These are phyloP conservation scores for Calonectria honghensis DNA, from an alignment of 2,329 filamentous ascomycete genomes.

Conservation along the genomic window DNA sequence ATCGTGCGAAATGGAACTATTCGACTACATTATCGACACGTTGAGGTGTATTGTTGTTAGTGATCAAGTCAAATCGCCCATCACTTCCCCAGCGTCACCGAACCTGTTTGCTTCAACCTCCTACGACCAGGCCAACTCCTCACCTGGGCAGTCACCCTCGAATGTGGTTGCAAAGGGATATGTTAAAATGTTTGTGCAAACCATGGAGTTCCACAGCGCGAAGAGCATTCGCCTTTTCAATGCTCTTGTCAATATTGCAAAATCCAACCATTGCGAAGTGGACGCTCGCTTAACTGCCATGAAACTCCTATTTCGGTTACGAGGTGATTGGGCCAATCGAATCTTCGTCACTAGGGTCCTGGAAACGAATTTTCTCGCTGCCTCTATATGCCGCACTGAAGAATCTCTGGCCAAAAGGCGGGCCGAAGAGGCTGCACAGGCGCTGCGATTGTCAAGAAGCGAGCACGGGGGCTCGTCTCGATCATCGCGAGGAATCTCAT, in stretches of 20 bases:
- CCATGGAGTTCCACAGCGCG: slow-evolving; percentile 78
- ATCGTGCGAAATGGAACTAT: slow-evolving; percentile 75
- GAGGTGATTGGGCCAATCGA: slow-evolving; percentile 87
- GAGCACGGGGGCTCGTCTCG: slow-evolving; percentile 64
- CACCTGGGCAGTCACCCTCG: slow-evolving; percentile 71
- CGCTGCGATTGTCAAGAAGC: slow-evolving; percentile 65
- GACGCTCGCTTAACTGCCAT: slow-evolving; percentile 84
- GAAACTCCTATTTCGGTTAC: slow-evolving; percentile 87
- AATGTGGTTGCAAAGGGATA: slow-evolving; percentile 84
- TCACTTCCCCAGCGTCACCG: slow-evolving; percentile 55
- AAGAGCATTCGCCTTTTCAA: slow-evolving; percentile 80
- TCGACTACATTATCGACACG: slow-evolving; percentile 74
- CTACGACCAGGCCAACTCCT: slow-evolving; percentile 46
- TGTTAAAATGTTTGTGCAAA: slow-evolving; percentile 84
- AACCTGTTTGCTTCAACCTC: slow-evolving; percentile 49
- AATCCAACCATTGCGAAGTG: slow-evolving; percentile 75
- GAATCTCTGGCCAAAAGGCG: slow-evolving; percentile 70
- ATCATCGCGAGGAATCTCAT: slow-evolving; percentile 71
- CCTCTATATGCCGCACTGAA: slow-evolving; percentile 80
- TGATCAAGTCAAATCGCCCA: slow-evolving; percentile 68
- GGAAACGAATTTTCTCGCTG: slow-evolving; percentile 84
- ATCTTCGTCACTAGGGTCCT: slow-evolving; percentile 82
- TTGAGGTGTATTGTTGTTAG: slow-evolving; percentile 70
- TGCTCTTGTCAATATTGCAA: slow-evolving; percentile 78
- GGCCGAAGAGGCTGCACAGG: slow-evolving; percentile 70